Base-by-base conservation (phyloP, 345 rosid species). In the Cardamine resedifolia region DNA sequence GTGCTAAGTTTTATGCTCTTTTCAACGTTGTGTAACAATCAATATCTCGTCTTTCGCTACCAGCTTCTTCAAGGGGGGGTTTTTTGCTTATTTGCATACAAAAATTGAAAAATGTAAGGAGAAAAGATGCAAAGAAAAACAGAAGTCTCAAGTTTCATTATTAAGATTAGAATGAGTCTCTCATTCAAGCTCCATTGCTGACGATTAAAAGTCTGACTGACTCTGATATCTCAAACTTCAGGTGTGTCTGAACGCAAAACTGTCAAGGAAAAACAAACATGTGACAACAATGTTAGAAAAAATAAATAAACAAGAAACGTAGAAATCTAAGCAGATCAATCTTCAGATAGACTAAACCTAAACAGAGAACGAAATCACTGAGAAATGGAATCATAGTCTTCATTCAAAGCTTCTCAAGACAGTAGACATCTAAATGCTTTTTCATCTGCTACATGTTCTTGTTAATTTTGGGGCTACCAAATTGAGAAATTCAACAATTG, bases 181-280 rank as follows among this genome's bases (percentile, higher is more conserved):
- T 74, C 52, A 47, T 43, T 48, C 66, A 64, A 24, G 7, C 51
- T 58, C 41, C 67, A 58, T 38, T n/a, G 47, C 34, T n/a, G 24
- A 73, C 41, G n/a, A n/a, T n/a, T n/a, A n/a, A n/a, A n/a, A n/a
- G n/a, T n/a, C n/a, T n/a, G n/a, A n/a, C n/a, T n/a, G n/a, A n/a
- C n/a, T n/a, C n/a, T n/a, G n/a, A n/a, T n/a, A 30, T 39, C 68
- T 74, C 66, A 74, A 58, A 58, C 38, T 52, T 18, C 68, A 67
- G 68, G 78, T 38, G 61, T 31, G 47, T 58, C 78, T 59, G 78
- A 74, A 21, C 78, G 62, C 62, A 66, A 39, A 67, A 20, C 78
- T 74, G 68, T 60, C 16, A 52, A 39, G 31, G 4, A 65, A 45
- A 66, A 27, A 27, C 27, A 48, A 19, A 38, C 10, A 19, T 33